Conservation (phyloP, 805 yeast genomes). For the Candida ovalis region DNA sequence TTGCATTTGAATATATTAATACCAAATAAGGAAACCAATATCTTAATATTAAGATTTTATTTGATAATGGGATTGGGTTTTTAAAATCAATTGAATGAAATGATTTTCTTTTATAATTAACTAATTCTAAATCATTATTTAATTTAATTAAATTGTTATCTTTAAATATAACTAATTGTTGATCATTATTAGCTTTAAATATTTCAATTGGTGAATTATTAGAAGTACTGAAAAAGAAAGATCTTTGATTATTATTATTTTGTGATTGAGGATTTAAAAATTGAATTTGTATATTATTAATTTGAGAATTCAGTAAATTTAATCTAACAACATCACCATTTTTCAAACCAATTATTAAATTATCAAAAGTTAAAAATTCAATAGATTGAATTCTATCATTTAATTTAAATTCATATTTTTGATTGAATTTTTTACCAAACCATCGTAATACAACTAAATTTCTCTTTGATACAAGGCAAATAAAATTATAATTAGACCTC, state of each 20-base stretch:
- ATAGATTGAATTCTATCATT: conserved; percentile 22
- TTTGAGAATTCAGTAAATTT: conserved; percentile 11
- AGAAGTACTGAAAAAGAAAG: conserved; percentile 21
- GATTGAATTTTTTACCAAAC: conserved; percentile 18
- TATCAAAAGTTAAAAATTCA: conserved; percentile 23
- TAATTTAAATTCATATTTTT: conserved; percentile 23
- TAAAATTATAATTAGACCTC: conserved; percentile 12
- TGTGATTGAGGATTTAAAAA: conserved; percentile 11
- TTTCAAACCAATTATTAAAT: conserved; percentile 19
- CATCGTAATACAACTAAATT: conserved; percentile 23
- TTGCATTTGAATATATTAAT: conserved; percentile 23
- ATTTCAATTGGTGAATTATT: conserved; percentile 14
- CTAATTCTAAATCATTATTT: conserved; percentile 20
- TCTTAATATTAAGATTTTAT: conserved; percentile 17
- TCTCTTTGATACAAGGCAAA: conserved; percentile 23
- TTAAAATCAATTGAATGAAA: conserved; percentile 15
- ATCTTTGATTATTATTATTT: conserved; percentile 7
- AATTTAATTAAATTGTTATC: conserved; percentile 22
- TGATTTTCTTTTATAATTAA: conserved; percentile 10
- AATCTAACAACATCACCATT: conserved; percentile 23
- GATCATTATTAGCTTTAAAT: conserved; percentile 23
- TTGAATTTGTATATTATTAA: conserved; percentile 22
- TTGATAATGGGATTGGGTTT: conserved; percentile 14
- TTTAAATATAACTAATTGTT: conserved; percentile 25
- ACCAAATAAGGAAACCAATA: conserved; percentile 40